Evolutionary conservation across 345 rosid genomes (phyloP), one percentile per base, ranked within the genome.

Genomic region (Eutrema yunnanense): DNA sequence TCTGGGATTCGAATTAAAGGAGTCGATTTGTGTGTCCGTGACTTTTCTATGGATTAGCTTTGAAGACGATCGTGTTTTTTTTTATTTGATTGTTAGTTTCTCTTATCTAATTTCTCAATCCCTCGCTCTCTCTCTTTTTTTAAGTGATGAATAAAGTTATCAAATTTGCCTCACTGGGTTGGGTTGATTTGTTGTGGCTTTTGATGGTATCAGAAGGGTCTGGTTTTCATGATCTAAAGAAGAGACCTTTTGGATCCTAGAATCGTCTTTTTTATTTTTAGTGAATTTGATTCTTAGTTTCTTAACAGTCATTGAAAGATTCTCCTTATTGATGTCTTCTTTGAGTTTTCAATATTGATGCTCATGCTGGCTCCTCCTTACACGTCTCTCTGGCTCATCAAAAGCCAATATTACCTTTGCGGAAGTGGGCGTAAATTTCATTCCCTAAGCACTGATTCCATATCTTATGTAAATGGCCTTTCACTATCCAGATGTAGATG

Each of bases 401-500:
- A 62, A 73, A 62, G 78, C 74, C 66, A 66, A 42, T 66, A 9
- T 58, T 47, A 8, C 37, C 41, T 65, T 66, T 49, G 55, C 12
- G 41, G 22, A 56, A 69, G 64, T 64, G 65, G 78, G 32, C 3
- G 37, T 40, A 64, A 64, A 70, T 60, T 53, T 41, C 69, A 55
- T 69, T 57, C 77, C 60, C 6, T 66, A 4, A 71, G 81, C 64
- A 73, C 49, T 62, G 74, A 68, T 73, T 78, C 78, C 74, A 73
- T 78, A 72, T 72, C 74, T 73, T 56, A 62, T 54, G 78, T 62
- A 16, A 5, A 61, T 72, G 81, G 14, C 73, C 44, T 78, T 57
- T 78, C 81, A 50, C 69, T 53, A 43, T 51, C 58, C 34, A 22
- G 3, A 54, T 72, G 14, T 77, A 11, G 67, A 60, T 65, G 63